Evolutionary conservation across 176 grass and related monocot genomes (phyloP).

Genomic region (Hyparrhenia diplandra): DNA sequence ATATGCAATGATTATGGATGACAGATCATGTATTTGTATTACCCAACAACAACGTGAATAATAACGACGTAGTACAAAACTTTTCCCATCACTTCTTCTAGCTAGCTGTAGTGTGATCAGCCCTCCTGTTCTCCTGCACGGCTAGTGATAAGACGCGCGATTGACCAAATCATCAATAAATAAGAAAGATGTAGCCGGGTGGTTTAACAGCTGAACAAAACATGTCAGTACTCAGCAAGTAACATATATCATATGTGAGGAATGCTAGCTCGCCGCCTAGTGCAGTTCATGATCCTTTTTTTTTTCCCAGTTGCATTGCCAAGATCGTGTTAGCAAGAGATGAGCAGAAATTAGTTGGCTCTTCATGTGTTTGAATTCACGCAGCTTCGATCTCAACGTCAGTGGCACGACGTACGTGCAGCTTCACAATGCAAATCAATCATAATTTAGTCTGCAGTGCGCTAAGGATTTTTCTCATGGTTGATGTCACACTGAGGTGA

Average conservation of each 20-base stretch:
- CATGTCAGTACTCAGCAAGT: neutral
- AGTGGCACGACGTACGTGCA: neutral
- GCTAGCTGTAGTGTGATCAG: constrained; percentile 4
- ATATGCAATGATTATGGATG: constrained; percentile 27
- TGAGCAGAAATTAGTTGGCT: neutral
- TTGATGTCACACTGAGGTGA: neutral
- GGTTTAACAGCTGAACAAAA: constrained; percentile 11
- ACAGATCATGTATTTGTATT: neutral
- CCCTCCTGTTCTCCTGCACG: neutral
- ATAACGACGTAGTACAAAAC: neutral
- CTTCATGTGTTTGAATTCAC: neutral
- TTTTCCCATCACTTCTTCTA: neutral
- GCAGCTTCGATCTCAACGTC: neutral
- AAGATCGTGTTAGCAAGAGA: neutral
- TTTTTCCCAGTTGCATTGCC: neutral
- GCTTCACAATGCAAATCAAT: neutral
- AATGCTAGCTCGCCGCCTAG: constrained; percentile 1
- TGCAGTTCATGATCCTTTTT: neutral
- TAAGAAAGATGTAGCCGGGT: neutral
- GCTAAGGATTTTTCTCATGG: neutral
- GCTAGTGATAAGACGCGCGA: constrained; percentile 2
- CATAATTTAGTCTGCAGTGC: neutral
- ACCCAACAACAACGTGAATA: neutral
- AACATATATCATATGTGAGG: neutral
- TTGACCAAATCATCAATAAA: neutral